These are phyloP conservation scores for Pseudocercospora cruenta DNA, from an alignment of 2,329 filamentous ascomycete genomes.

Conservation along the genomic window DNA sequence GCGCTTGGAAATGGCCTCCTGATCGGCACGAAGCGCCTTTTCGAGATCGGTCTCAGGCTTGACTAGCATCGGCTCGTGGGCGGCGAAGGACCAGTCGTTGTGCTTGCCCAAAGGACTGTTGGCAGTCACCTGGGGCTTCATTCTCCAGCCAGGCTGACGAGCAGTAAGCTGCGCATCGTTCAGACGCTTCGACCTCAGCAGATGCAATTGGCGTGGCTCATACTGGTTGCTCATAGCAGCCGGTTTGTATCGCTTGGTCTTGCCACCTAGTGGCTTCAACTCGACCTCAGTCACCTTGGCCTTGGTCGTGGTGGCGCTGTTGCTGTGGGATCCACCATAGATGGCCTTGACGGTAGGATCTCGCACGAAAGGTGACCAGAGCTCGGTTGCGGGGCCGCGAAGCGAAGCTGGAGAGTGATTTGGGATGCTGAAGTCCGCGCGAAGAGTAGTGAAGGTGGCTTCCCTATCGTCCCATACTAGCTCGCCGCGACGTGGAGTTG, in stretches of 20 bases:
- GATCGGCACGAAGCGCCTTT: conserved; percentile 16
- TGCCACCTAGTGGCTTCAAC: conserved; percentile 16
- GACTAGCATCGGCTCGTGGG: conserved; percentile 19
- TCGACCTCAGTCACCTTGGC: conserved; percentile 12
- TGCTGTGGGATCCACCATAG: conserved; percentile 1
- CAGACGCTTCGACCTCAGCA: conserved; percentile 20
- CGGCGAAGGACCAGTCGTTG: conserved; percentile 14
- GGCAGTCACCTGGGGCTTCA: conserved; percentile 9
- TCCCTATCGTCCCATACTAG: conserved; percentile 23
- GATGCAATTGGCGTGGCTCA: conserved; percentile 21
- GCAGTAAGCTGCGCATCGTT: conserved; percentile 18
- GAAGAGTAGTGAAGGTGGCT: conserved; percentile 26
- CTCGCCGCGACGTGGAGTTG: conserved; percentile 5
- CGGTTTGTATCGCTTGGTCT: conserved; percentile 14
- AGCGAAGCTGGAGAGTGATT: not conserved
- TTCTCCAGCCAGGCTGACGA: conserved; percentile 17
- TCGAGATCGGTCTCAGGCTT: conserved; percentile 13
- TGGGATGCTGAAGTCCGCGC: conserved; percentile 9
- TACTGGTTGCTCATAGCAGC: conserved; percentile 20
- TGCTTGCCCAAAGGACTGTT: conserved; percentile 10
- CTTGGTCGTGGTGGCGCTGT: conserved; percentile 6
- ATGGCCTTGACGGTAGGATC: conserved; percentile 15
- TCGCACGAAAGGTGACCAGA: conserved; percentile 18
- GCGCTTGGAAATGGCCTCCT: conserved; percentile 24
- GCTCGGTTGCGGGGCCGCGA: conserved; percentile 16